A percentile compares a stretch with the other conserved stretches of the same genome.
These are phyloP conservation scores for Fraxinus platypoda DNA, from an alignment of 305 asterid species.

Conservation along the genomic window DNA sequence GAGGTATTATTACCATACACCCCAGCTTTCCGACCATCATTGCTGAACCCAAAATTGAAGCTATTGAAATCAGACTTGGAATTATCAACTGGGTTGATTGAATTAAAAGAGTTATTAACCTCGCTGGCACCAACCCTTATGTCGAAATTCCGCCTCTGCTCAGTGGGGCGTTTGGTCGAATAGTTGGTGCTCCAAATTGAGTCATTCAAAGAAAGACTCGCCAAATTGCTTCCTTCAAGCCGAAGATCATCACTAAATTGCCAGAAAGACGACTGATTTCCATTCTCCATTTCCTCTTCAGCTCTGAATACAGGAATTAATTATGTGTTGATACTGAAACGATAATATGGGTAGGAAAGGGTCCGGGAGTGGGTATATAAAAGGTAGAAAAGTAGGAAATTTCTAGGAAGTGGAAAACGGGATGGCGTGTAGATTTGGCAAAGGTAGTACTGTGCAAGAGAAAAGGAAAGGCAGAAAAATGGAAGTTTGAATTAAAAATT, in stretches of 20 bases:
- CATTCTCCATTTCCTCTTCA: constrained; percentile 46
- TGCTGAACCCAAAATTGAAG: constrained; percentile 32
- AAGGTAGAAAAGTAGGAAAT: constrained; percentile 29
- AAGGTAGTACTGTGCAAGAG: constrained; percentile 35
- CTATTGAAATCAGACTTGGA: constrained; percentile 47
- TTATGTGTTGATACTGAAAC: background rate
- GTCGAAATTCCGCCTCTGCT: constrained; percentile 79
- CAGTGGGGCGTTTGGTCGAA: constrained; percentile 57
- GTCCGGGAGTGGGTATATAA: constrained; percentile 19
- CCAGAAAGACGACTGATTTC: constrained; percentile 72
- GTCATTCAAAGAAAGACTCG: constrained; percentile 75
- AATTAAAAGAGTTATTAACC: constrained; percentile 20
- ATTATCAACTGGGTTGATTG: constrained; percentile 21
- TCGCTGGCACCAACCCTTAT: constrained; percentile 58
- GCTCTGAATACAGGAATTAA: background rate
- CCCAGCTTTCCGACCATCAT: constrained; percentile 31
- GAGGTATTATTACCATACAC: constrained; percentile 7
- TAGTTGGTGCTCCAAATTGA: constrained; percentile 92
- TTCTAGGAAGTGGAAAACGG: constrained; percentile 32
- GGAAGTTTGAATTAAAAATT: constrained; percentile 8
- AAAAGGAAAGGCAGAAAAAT: constrained; percentile 9
- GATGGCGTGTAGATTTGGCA: constrained; percentile 62
- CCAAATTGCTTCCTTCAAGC: constrained; percentile 50
- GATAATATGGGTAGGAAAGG: background rate
- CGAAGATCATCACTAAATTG: constrained; percentile 98